These are phyloP conservation scores for Biscogniauxia mediterranea DNA, from an alignment of 2,329 filamentous ascomycete genomes.

Conservation along the genomic window DNA sequence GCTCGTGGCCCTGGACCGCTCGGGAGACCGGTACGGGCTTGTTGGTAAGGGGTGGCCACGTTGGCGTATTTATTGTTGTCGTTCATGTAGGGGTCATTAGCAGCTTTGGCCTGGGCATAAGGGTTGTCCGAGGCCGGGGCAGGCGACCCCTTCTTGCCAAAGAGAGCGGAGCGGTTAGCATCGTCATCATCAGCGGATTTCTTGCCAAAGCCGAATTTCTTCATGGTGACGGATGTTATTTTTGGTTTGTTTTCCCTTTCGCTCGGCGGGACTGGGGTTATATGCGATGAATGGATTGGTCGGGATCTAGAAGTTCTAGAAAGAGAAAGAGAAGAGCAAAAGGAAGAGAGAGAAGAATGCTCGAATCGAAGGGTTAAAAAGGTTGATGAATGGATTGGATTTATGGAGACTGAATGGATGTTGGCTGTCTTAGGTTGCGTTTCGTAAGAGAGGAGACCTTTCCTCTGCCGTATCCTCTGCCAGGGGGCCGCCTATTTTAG, in stretches of 20 bases:
- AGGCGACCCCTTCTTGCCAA: constrained; percentile 52
- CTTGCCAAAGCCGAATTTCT: constrained; percentile 59
- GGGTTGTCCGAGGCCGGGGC: constrained; percentile 51
- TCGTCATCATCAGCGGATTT: constrained; percentile 52
- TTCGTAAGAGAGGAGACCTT: constrained; percentile 12
- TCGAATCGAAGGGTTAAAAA: constrained; percentile 3
- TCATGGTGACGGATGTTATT: constrained; percentile 43
- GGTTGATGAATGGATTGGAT: constrained; percentile 13
- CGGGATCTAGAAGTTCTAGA: neutral
- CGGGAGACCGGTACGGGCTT: constrained; percentile 41
- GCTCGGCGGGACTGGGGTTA: constrained; percentile 3
- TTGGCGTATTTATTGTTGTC: constrained; percentile 43
- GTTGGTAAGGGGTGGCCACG: constrained; percentile 43
- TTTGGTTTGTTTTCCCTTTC: neutral
- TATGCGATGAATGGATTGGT: constrained; percentile 7
- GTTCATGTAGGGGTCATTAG: constrained; percentile 53
- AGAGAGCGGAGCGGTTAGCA: constrained; percentile 49
- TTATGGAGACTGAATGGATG: constrained; percentile 16
- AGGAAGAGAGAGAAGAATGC: constrained; percentile 1
- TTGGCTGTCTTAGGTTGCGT: constrained; percentile 27
- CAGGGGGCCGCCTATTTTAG: constrained; percentile 9
- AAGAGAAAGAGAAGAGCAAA: constrained; percentile 1
- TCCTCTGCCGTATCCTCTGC: neutral
- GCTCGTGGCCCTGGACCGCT: constrained; percentile 36
- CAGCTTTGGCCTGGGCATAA: constrained; percentile 51